Percentiles rank a stretch among this genome's conserved stretches.
These are phyloP conservation scores for Pseudonitzschia multiseries DNA, from an alignment of 108 stramenopile genomes.

Conservation along the genomic window DNA sequence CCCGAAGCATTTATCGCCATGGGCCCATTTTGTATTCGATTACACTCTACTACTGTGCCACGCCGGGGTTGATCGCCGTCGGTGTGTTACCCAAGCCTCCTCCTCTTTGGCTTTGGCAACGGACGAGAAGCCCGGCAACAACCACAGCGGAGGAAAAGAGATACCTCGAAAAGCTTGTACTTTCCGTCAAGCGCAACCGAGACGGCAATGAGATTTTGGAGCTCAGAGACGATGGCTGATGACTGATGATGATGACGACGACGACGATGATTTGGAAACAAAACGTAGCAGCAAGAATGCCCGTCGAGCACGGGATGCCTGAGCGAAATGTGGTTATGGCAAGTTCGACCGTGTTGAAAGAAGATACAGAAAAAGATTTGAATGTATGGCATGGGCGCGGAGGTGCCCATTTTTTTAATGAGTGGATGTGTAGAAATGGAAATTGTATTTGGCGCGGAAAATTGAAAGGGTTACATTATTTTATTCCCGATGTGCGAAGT, in stretches of 20 bases:
- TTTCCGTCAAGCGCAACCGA: not conserved
- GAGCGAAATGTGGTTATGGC: no score
- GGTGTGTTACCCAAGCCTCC: slow-evolving; percentile 2
- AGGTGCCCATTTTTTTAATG: no score
- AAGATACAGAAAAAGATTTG: no score
- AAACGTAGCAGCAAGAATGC: no score
- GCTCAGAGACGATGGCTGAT: not conserved
- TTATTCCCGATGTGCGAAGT: no score
- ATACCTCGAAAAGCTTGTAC: not conserved
- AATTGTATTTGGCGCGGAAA: no score
- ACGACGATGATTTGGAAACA: no score
- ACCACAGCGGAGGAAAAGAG: not conserved
- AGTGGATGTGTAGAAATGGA: no score
- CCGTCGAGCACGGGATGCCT: no score
- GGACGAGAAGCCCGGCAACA: not conserved
- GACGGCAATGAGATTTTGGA: not conserved
- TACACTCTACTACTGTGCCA: slow-evolving; percentile 1
- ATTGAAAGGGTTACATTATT: no score
- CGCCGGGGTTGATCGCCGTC: slow-evolving; percentile 5
- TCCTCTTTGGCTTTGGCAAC: not conserved
- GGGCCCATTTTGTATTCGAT: not conserved
- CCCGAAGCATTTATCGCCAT: not conserved
- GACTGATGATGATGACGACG: not conserved
- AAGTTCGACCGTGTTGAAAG: no score
- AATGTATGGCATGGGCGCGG: no score